Base-by-base conservation (phyloP, 345 rosid genomes). In the Arabidopsis suecica region DNA sequence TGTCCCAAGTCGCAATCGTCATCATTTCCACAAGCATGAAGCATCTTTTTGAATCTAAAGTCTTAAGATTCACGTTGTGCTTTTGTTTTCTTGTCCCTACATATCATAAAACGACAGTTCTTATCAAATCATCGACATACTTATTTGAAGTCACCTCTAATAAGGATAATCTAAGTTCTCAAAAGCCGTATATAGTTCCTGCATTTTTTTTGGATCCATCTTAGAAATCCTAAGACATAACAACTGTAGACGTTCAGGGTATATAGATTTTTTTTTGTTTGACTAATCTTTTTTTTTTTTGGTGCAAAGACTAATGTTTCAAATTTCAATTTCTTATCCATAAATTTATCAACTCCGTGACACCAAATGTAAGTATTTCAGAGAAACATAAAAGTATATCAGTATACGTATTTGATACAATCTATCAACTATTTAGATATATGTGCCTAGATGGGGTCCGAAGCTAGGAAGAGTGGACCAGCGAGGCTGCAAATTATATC, bases 381-480 rank as follows among this genome's bases (percentile, higher is more conserved):
- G 3, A 51, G 4, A 51, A 5, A 38, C 13, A 38, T 2, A 49
- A 9, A 22, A 51, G 1, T 51, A 51, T 51, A 5, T 48, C 30
- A 28, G 30, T 28, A 28, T 20, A 28, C 16, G 33, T 25, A 9
- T 51, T 51, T 10, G 7, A 22, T 10, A 9, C 42, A 10, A 38
- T 38, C 5, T 38, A 48, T 18, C 0, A 7, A 48, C 10, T 16
- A 38, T 49, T 37, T 25, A 51, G 61, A 49, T 61, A 41, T 51
- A 33, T 50, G 41, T 41, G 36, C 7, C 32, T 48, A 13, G 51
- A 61, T 61, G 4, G 38, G 42, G 65, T 9, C 8, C 33, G 11
- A 8, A 65, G 32, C 33, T 47, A 9, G 44, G 44, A 37, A 65
- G 61, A 74, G 36, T 66, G 72, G 78, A 74, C 67, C 78, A 28